phyloP scores from a whole-genome alignment of 1,284 basidiomycete species.

The Apiotrichum gracile region DNA sequence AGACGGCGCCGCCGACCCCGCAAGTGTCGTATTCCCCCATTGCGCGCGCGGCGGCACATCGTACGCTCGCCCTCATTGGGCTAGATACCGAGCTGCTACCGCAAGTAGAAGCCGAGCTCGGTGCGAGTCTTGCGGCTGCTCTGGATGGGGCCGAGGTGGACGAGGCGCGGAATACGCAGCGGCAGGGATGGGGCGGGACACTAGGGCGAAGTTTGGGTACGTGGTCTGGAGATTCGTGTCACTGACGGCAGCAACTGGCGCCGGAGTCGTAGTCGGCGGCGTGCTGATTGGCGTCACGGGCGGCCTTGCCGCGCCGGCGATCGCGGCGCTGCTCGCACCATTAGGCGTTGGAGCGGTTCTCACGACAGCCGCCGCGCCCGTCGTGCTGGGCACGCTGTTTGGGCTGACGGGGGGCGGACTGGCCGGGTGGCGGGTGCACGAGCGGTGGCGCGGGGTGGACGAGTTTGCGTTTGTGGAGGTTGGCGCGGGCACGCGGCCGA shows the following conservation, averaged over 20 bases:
- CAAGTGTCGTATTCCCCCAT: constrained; percentile 43
- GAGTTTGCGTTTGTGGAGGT: constrained; percentile 51
- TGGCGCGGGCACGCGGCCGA: constrained; percentile 36
- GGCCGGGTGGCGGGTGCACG: constrained; percentile 50
- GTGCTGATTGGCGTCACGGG: constrained; percentile 53
- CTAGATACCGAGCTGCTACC: constrained; percentile 36
- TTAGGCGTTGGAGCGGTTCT: constrained; percentile 47
- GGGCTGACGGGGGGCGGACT: constrained; percentile 53
- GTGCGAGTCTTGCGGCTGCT: constrained; percentile 45
- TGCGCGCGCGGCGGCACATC: constrained; percentile 38
- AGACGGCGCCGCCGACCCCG: constrained; percentile 4
- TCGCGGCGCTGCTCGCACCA: constrained; percentile 50
- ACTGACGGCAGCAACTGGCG: constrained; percentile 46
- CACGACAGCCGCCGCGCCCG: constrained; percentile 47
- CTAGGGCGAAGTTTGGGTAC: constrained; percentile 44
- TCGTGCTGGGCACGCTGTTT: constrained; percentile 52
- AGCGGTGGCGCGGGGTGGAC: constrained; percentile 52
- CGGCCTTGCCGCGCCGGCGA: constrained; percentile 52
- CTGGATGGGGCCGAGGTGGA: constrained; percentile 42
- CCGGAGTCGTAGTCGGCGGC: constrained; percentile 48
- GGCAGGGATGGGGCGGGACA: constrained; percentile 50
- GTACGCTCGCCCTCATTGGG: constrained; percentile 38
- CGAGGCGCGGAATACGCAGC: constrained; percentile 39
- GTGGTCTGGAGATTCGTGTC: not conserved
- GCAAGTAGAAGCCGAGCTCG: constrained; percentile 42